A percentile compares a stretch with the other conserved stretches of the same genome.
Conservation (phyloP, 768 basidiomycete species). For the Lentinula raphanica region DNA sequence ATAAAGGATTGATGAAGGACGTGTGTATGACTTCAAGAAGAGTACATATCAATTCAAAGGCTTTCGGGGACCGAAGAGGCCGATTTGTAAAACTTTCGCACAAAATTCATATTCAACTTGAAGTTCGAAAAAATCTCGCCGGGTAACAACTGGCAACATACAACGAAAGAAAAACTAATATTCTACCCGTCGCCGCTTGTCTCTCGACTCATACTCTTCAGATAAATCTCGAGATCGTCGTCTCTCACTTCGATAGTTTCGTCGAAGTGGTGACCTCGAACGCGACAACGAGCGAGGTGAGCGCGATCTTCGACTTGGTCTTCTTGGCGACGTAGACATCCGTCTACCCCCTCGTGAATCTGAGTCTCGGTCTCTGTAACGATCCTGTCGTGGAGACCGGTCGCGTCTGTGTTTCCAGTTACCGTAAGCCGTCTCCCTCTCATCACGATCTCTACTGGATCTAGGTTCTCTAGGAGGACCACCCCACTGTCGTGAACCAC, state of each 20-base stretch:
- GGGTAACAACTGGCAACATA: too few species aligned
- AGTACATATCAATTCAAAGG: neutral
- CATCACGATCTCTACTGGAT: conserved; percentile 31
- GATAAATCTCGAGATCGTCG: conserved; percentile 29
- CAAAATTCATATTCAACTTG: neutral
- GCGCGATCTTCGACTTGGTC: conserved; percentile 20
- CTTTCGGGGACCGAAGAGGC: neutral
- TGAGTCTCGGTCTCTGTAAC: conserved; percentile 18
- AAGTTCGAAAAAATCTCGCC: too few species aligned
- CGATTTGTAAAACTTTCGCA: neutral
- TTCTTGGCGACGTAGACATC: conserved; percentile 20
- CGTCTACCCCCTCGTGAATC: conserved; percentile 17
- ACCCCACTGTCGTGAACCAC: conserved; percentile 28
- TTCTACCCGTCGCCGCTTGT: conserved; percentile 56
- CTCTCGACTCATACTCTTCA: conserved; percentile 22
- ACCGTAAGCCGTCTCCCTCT: neutral
- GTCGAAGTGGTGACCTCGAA: conserved; percentile 22
- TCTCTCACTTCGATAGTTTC: conserved; percentile 19
- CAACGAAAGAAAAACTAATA: conserved; percentile 17
- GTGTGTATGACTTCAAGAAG: neutral
- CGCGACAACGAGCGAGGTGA: conserved; percentile 21
- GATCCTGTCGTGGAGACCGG: neutral
- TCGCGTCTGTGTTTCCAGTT: conserved; percentile 18
- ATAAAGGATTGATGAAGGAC: neutral
- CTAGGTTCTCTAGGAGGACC: conserved; percentile 19